Conservation (phyloP, 768 basidiomycete genomes). For the Calocybe gangraenosa region DNA sequence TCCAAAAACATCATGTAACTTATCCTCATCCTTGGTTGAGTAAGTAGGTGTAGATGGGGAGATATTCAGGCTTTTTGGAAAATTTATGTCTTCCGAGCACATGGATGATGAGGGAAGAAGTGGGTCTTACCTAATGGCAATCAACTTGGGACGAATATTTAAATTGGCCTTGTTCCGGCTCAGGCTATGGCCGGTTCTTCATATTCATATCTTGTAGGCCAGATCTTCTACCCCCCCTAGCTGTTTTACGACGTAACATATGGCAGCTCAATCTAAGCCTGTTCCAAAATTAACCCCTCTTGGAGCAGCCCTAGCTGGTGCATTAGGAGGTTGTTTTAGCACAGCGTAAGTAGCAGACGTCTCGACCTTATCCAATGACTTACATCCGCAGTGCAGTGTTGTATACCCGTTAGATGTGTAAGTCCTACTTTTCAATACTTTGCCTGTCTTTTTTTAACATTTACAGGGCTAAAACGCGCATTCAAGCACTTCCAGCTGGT, state of each 20-base stretch:
- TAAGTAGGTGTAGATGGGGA: constrained; percentile 23
- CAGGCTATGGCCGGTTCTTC: too few species aligned
- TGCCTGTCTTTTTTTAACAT: constrained; percentile 1
- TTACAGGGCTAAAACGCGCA: constrained; percentile 85
- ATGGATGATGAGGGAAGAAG: too few species aligned
- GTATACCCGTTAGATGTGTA: constrained; percentile 97
- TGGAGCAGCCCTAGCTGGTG: constrained; percentile 87
- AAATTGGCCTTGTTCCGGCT: too few species aligned
- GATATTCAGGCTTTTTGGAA: constrained; percentile 33
- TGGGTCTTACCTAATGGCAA: too few species aligned
- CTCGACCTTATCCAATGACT: constrained; percentile 3
- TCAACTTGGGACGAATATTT: too few species aligned
- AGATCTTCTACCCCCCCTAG: constrained; percentile 1
- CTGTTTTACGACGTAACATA: constrained; percentile 17
- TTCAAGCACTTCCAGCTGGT: constrained; percentile 68
- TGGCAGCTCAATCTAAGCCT: constrained; percentile 55
- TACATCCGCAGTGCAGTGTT: constrained; percentile 41
- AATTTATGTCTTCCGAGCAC: constrained; percentile 24
- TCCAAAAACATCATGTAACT: constrained; percentile 24
- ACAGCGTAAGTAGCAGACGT: constrained; percentile 74
- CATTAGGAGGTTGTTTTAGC: constrained; percentile 89
- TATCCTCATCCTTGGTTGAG: constrained; percentile 11
- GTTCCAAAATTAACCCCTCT: constrained; percentile 75
- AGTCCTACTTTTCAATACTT: constrained; percentile 23
- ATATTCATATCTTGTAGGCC: too few species aligned